These are phyloP conservation scores for Rossbeevera mucosa DNA, from an alignment of 768 basidiomycete species.

Conservation along the genomic window DNA sequence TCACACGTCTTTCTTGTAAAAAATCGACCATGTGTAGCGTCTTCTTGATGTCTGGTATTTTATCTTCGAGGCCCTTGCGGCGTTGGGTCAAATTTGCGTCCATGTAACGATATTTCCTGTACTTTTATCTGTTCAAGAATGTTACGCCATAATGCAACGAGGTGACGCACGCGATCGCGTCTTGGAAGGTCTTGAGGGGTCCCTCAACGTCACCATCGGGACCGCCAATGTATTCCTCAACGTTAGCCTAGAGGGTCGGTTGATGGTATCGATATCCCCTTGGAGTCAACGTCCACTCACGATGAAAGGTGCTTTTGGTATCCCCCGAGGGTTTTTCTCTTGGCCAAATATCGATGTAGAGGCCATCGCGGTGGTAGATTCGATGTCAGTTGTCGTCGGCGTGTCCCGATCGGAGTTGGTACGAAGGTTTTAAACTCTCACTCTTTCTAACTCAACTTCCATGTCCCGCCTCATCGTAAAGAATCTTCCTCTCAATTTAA, in stretches of 20 bases:
- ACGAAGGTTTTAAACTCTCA: not conserved
- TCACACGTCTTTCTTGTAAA: constrained; percentile 65
- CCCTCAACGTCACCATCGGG: constrained; percentile 73
- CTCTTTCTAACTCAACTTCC: not conserved
- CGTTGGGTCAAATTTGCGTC: constrained; percentile 80
- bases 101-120: constrained; percentile 99
- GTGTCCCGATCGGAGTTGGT: constrained; percentile 26
- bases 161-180: constrained; percentile 81
- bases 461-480: constrained; percentile 87
- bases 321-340: constrained; percentile 83
- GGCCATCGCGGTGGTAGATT: constrained; percentile 12
- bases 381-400: constrained; percentile 6
- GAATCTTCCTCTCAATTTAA: constrained; percentile 69
- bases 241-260: constrained; percentile 59
- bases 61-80: constrained; percentile 76
- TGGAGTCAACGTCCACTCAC: constrained; percentile 42
- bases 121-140: constrained; percentile 25
- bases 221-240: constrained; percentile 81
- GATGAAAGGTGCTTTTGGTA: constrained; percentile 93
- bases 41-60: constrained; percentile 94
- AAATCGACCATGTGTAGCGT: constrained; percentile 87
- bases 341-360: constrained; percentile 29
- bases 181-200: constrained; percentile 78
- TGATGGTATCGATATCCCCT: constrained; percentile 1
- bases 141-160: constrained; percentile 4